These are phyloP conservation scores for Scopulariopsis brevicaulis DNA, from an alignment of 2,329 filamentous ascomycete species.

Conservation along the genomic window DNA sequence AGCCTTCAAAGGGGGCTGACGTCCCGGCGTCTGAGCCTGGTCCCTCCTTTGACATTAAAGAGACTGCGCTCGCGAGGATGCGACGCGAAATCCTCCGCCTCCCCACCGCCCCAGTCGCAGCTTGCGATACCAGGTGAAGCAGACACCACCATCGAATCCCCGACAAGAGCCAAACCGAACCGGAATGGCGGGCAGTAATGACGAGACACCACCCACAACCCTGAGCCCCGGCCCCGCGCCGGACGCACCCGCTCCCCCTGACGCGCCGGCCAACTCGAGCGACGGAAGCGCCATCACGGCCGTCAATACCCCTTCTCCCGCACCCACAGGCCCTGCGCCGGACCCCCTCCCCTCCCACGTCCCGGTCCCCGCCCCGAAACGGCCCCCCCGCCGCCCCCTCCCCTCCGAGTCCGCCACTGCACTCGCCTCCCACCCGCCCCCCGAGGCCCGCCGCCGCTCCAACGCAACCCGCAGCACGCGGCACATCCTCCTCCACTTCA, in stretches of 20 bases:
- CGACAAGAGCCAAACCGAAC: neutral
- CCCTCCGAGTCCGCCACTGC: conserved; percentile 1
- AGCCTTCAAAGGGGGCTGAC: too few relatives aligned
- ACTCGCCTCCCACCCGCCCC: neutral
- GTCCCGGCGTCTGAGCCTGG: too few relatives aligned
- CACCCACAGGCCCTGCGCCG: neutral
- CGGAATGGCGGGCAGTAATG: neutral
- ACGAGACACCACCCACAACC: neutral
- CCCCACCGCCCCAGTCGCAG: neutral
- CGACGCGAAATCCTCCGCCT: too few relatives aligned
- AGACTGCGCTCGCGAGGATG: too few relatives aligned
- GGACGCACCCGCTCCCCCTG: neutral
- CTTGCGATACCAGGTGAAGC: neutral
- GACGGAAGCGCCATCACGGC: neutral
- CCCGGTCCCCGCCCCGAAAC: neutral
- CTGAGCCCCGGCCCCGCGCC: neutral
- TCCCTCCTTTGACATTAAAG: too few relatives aligned
- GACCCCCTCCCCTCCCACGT: neutral
- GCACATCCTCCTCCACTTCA: conserved; percentile 4
- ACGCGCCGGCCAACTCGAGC: neutral
- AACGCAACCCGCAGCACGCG: conserved; percentile 4
- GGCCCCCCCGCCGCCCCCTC: neutral
- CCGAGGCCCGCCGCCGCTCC: conserved; percentile 3
- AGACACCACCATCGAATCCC: neutral
- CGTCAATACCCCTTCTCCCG: neutral